A percentile compares a stretch with the other conserved stretches of the same genome.
Conservation (phyloP, 208 protist species). For the Balamuthia mandrillaris region DNA sequence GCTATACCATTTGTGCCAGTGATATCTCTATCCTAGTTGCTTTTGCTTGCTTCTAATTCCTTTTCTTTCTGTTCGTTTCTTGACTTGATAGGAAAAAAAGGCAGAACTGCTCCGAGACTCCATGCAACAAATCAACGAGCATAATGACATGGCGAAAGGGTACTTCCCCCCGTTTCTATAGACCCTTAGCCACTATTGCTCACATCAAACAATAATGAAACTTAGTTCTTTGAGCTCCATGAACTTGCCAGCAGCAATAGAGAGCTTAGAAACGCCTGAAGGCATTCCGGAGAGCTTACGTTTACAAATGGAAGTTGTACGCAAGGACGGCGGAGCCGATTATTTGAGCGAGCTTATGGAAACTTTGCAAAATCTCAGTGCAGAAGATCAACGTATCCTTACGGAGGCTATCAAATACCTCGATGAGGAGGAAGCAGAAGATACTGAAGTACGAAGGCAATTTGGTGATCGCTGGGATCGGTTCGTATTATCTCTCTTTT, state of each 20-base stretch:
- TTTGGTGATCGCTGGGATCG: neutral
- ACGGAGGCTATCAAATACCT: no score
- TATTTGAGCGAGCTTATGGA: neutral
- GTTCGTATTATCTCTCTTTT: neutral
- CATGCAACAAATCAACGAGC: neutral
- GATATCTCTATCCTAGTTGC: no score
- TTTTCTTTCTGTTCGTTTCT: no score
- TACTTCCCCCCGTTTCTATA: neutral
- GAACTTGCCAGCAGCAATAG: neutral
- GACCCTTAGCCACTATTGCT: neutral
- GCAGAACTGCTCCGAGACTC: neutral
- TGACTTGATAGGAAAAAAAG: neutral
- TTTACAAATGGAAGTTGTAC: neutral
- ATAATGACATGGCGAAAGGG: slow-evolving; percentile 5
- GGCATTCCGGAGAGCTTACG: neutral
- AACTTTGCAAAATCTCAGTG: neutral
- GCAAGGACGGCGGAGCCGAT: neutral
- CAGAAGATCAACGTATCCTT: no score
- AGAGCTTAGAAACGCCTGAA: neutral
- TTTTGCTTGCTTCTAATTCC: no score
- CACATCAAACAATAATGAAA: neutral
- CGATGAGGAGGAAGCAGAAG: neutral
- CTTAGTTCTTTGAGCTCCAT: neutral
- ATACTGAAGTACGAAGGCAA: neutral
- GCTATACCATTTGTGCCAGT: neutral